These are phyloP conservation scores for Pythium pyrilobum DNA, from an alignment of 352 stramenopile genomes.

Conservation along the genomic window DNA sequence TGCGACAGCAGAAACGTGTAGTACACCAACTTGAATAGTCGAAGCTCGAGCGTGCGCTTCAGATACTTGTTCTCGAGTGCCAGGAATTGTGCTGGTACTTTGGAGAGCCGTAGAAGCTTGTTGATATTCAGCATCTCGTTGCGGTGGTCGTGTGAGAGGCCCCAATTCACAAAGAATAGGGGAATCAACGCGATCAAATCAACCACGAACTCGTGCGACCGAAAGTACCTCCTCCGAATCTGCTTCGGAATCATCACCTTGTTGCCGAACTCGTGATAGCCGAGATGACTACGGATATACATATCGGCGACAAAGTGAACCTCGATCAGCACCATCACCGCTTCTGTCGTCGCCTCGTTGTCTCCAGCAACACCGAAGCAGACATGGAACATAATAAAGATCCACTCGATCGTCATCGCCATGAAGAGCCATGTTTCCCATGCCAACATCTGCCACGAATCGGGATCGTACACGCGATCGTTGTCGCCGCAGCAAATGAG, in stretches of 20 bases:
- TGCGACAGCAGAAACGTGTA: slow-evolving; percentile 65
- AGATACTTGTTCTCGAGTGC: slow-evolving; percentile 59
- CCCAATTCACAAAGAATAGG: slow-evolving; percentile 46
- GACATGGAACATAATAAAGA: slow-evolving; percentile 39
- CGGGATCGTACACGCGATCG: slow-evolving; percentile 37
- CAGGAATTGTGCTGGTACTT: slow-evolving; percentile 45
- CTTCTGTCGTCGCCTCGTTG: slow-evolving; percentile 12
- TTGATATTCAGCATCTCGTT: slow-evolving; percentile 61
- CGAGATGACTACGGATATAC: slow-evolving; percentile 39
- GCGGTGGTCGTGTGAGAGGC: neutral
- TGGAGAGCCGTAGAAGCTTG: slow-evolving; percentile 52
- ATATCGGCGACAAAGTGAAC: slow-evolving; percentile 49
- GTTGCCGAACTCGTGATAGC: slow-evolving; percentile 66
- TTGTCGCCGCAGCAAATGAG: slow-evolving; percentile 5
- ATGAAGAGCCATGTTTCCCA: slow-evolving; percentile 63
- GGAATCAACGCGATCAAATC: slow-evolving; percentile 47
- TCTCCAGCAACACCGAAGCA: slow-evolving; percentile 29
- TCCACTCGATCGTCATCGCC: slow-evolving; percentile 43
- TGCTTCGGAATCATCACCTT: slow-evolving; percentile 47
- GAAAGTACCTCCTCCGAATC: slow-evolving; percentile 44
- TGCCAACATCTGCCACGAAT: slow-evolving; percentile 37
- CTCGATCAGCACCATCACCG: slow-evolving; percentile 36
- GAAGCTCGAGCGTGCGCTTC: slow-evolving; percentile 53
- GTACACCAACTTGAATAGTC: slow-evolving; percentile 71
- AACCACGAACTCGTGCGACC: slow-evolving; percentile 35